Percentiles rank a stretch among this genome's conserved stretches.
Conservation (phyloP, 2,329 filamentous ascomycete genomes). For the Phoma sp. region DNA sequence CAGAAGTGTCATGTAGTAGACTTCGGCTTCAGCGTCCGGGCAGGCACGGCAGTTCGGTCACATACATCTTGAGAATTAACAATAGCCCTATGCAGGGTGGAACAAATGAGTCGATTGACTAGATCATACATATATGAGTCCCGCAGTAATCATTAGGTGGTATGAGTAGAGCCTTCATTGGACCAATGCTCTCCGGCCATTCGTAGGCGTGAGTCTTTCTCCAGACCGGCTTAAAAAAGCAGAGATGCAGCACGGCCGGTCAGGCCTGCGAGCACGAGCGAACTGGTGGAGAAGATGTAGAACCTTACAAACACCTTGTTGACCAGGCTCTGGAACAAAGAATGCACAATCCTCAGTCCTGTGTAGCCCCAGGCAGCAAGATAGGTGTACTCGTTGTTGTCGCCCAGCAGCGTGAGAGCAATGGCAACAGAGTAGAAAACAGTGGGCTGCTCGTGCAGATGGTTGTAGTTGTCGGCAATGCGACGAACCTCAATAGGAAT, state of each 20-base stretch:
- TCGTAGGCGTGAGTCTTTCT: neutral
- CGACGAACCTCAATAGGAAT: constrained; percentile 16
- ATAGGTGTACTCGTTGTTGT: constrained; percentile 15
- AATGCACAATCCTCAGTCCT: constrained; percentile 12
- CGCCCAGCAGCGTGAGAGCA: constrained; percentile 11
- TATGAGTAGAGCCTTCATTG: neutral
- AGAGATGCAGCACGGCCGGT: constrained; percentile 12
- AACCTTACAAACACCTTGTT: constrained; percentile 13
- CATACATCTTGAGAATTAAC: too few relatives aligned
- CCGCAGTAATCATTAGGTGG: neutral
- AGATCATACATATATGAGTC: too few relatives aligned
- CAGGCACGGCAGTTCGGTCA: too few relatives aligned
- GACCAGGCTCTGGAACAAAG: constrained; percentile 17
- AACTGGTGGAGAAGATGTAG: constrained; percentile 14
- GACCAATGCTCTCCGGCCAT: neutral
- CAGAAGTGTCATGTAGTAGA: too few relatives aligned
- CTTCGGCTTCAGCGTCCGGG: too few relatives aligned
- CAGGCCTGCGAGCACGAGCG: constrained; percentile 9
- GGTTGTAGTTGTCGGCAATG: constrained; percentile 16
- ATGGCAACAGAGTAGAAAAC: constrained; percentile 14
- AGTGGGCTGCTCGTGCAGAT: constrained; percentile 14
- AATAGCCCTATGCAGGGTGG: too few relatives aligned
- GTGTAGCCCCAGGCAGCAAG: constrained; percentile 18
- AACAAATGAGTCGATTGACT: too few relatives aligned
- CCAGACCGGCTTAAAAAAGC: constrained; percentile 1